Evolutionary conservation across 1,139 yeast genomes (phyloP), one percentile per base, ranked within the genome.

Genomic region (Diutina mesorugosa): DNA sequence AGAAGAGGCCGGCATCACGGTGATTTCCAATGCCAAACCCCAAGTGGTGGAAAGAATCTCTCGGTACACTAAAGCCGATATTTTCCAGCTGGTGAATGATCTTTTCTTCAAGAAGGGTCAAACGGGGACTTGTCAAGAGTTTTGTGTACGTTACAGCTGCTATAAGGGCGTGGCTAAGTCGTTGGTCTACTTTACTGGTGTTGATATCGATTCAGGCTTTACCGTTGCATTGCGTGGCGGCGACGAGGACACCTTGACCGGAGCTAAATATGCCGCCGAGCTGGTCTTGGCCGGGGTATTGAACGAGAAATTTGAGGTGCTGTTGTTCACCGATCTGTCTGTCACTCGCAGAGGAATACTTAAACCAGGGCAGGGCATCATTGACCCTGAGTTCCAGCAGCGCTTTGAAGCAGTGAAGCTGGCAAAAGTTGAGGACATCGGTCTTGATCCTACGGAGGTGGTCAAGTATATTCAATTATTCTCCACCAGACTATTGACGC

Each of bases 191-290:
- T 79, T 95, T 58, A 79, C 85, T 1, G 98, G 97, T 0, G 85
- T 90, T 62, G 84, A 87, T 54, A 75, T 80, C 28, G 81, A 81
- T 51, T 71, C 85, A 0, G 99, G 99, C 0, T 86, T 93, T 54
- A 90, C 99, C 0, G 79, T 93, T 21, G 74, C 88, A 8, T 71
- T 95, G 30, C 75, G 99, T 59, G 99, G 99, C 2, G 85, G 83
- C 0, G 79, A 80, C 61, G 80, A 76, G 53, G 84, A 81, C 2
- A 66, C 76, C 1, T 69, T 91, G 60, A 78, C 82, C 56, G 81
- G 82, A 57, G 78, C 91, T 29, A 95, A 95, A 66, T 84, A 85
- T 58, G 86, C 91, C 1, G 78, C 88, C 1, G 96, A 89, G 62
- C 85, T 93, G 55, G 77, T 91, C 80, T 79, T 88, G 4, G 86